These are phyloP conservation scores for Albugo laibachii DNA, from an alignment of 352 stramenopile species.

Conservation along the genomic window DNA sequence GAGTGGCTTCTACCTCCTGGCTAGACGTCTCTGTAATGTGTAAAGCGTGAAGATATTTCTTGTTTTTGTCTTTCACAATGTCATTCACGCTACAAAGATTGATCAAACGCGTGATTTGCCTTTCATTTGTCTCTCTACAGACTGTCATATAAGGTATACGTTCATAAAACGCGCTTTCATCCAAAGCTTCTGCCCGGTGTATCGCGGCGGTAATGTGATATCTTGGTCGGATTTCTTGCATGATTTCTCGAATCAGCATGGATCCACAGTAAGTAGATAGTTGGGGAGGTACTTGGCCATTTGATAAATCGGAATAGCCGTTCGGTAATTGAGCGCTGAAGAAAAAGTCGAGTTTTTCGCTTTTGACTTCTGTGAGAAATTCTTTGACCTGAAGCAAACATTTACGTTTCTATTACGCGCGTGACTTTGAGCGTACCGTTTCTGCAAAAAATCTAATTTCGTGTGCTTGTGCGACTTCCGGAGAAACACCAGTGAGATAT, in stretches of 20 bases:
- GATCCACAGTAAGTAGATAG: no score
- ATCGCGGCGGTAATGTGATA: constrained; percentile 35
- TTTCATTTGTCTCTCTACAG: constrained; percentile 7
- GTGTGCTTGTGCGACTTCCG: neutral
- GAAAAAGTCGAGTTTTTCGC: constrained; percentile 32
- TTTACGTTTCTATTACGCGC: no score
- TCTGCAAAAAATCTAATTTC: no score
- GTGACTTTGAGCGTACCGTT: no score
- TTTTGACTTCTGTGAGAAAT: constrained; percentile 3
- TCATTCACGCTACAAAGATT: constrained; percentile 31
- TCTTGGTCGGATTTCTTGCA: constrained; percentile 29
- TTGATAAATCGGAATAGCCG: constrained; percentile 7
- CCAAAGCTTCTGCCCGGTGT: constrained; percentile 4
- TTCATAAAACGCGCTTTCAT: constrained; percentile 48
- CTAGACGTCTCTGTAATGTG: constrained; percentile 24
- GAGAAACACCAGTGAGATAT: constrained; percentile 15
- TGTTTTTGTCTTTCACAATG: constrained; percentile 49
- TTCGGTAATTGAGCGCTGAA: constrained; percentile 29
- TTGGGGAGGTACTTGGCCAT: constrained; percentile 13
- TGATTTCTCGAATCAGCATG: no score
- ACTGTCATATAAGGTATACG: constrained; percentile 43
- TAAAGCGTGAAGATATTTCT: constrained; percentile 69
- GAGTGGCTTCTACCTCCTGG: constrained; percentile 12
- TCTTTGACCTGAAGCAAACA: no score
- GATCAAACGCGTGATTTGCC: constrained; percentile 54